A percentile compares a stretch with the other conserved stretches of the same genome.
Conservation (phyloP, 192 early-diverging fungal genomes). For the Rhizoclosmatium globosum region DNA sequence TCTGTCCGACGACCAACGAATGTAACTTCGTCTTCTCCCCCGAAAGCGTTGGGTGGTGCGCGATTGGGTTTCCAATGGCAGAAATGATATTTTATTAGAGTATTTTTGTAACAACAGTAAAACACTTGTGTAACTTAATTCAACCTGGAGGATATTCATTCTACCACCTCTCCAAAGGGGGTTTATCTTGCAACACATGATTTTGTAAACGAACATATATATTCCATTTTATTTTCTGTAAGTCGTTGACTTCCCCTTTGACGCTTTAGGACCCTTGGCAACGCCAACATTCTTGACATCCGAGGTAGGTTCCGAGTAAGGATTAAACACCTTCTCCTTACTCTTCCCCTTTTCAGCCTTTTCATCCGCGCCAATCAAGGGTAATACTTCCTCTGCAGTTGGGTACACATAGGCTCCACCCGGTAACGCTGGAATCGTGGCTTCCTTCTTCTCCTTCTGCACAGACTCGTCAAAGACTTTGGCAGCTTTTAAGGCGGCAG, state of each 20-base stretch:
- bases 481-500: not conserved
- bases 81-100: too few relatives aligned
- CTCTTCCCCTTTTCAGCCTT: not conserved
- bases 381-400: not conserved
- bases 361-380: not conserved
- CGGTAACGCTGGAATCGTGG: not conserved
- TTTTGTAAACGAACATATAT: not conserved
- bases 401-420: constrained; percentile 13
- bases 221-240: not conserved
- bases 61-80: too few relatives aligned
- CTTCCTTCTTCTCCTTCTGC: not conserved
- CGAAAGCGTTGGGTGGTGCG: too few relatives aligned
- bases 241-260: not conserved
- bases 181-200: too few relatives aligned
- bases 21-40: too few relatives aligned
- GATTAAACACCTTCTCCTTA: not conserved
- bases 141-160: too few relatives aligned
- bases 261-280: constrained; percentile 4
- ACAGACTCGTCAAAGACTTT: not conserved
- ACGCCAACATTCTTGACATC: not conserved
- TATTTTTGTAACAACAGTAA: too few relatives aligned
- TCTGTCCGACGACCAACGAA: too few relatives aligned
- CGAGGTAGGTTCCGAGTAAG: not conserved
- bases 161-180: too few relatives aligned
- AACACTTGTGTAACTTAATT: too few relatives aligned